A percentile compares a stretch with the other conserved stretches of the same genome.
These are phyloP conservation scores for Xylaria sp. DNA, from an alignment of 2,329 filamentous ascomycete genomes.

Conservation along the genomic window DNA sequence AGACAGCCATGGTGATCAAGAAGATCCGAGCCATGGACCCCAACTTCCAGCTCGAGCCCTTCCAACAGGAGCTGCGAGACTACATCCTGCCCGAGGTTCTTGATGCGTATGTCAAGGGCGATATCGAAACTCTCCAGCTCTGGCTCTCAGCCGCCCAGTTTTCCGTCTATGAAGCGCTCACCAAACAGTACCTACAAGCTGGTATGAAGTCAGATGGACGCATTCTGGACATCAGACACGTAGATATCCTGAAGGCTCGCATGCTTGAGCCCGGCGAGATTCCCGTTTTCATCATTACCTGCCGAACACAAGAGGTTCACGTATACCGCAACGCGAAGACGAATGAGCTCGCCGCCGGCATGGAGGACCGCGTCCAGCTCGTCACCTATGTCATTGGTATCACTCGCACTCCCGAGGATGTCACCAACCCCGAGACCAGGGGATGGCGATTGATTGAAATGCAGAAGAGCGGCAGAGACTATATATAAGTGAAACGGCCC, in stretches of 20 bases:
- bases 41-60: constrained; percentile 88
- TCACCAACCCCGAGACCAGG: constrained; percentile 92
- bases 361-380: constrained; percentile 98
- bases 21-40: constrained; percentile 96
- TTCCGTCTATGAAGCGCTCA: constrained; percentile 92
- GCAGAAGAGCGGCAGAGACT: constrained; percentile 96
- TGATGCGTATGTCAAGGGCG: constrained; percentile 96
- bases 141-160: constrained; percentile 97
- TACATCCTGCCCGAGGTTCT: constrained; percentile 97
- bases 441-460: constrained; percentile 97
- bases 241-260: constrained; percentile 77
- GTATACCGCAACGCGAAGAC: constrained; percentile 92
- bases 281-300: constrained; percentile 95
- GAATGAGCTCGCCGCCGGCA: constrained; percentile 83
- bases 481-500: constrained; percentile 41
- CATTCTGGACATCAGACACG: constrained; percentile 90
- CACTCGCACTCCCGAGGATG: constrained; percentile 87
- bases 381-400: constrained; percentile 98
- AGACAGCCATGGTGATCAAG: constrained; percentile 96
- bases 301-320: constrained; percentile 94
- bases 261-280: constrained; percentile 82
- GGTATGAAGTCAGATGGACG: constrained; percentile 92
- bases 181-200: constrained; percentile 89
- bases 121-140: constrained; percentile 80
- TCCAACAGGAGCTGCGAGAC: constrained; percentile 90